A percentile compares a stretch with the other conserved stretches of the same genome.
Evolutionary conservation across 768 basidiomycete genomes (phyloP).

Genomic region (Paxillus ammoniavirescens): DNA sequence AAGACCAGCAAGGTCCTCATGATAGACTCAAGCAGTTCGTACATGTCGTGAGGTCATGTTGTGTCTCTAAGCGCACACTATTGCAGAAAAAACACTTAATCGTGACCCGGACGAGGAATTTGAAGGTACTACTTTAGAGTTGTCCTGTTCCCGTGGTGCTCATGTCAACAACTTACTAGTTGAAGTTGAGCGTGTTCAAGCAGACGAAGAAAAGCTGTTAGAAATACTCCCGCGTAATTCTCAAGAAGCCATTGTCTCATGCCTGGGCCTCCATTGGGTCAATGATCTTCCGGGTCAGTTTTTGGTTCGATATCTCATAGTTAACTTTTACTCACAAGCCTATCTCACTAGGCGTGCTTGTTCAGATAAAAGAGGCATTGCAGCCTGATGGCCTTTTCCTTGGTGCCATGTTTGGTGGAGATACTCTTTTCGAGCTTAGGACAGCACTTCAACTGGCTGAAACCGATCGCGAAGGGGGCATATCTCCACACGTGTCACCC

Average conservation of each 20-base stretch:
- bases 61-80: slow-evolving; percentile 3
- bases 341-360: slow-evolving; percentile 58
- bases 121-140: slow-evolving; percentile 53
- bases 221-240: slow-evolving; percentile 63
- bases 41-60: neutral
- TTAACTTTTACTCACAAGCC: slow-evolving; percentile 1
- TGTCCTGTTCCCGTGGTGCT: neutral
- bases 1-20: slow-evolving; percentile 74
- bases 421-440: slow-evolving; percentile 93
- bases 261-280: slow-evolving; percentile 92
- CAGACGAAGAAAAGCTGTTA: slow-evolving; percentile 82
- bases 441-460: slow-evolving; percentile 94
- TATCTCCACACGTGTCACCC: slow-evolving; percentile 94
- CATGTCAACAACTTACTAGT: slow-evolving; percentile 45
- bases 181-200: slow-evolving; percentile 70
- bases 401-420: slow-evolving; percentile 93
- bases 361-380: slow-evolving; percentile 83
- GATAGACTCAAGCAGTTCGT: slow-evolving; percentile 84
- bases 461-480: slow-evolving; percentile 90
- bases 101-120: slow-evolving; percentile 80
- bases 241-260: slow-evolving; percentile 90
- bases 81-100: slow-evolving; percentile 62
- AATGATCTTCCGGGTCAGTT: slow-evolving; percentile 89
- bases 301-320: neutral
- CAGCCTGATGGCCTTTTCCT: slow-evolving; percentile 93